Evolutionary conservation across 164 flowering plant genomes (phyloP).

Genomic region (Nymphaea colorata): DNA sequence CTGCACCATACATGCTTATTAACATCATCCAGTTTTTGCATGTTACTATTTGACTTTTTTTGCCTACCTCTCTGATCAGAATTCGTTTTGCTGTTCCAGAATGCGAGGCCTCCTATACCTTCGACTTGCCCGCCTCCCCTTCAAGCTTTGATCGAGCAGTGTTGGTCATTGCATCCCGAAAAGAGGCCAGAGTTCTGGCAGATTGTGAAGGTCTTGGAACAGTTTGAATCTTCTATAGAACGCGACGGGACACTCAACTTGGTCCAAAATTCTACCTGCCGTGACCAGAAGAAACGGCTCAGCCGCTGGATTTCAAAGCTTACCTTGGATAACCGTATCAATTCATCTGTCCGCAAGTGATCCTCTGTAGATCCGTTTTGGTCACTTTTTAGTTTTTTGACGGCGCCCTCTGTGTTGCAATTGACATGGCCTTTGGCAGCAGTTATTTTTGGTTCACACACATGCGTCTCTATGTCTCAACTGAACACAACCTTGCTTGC

Average conservation of each 20-base stretch:
- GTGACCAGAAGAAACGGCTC: constrained; percentile 74
- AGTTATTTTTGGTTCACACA: too few species aligned
- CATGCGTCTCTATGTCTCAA: too few species aligned
- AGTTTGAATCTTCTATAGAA: constrained; percentile 52
- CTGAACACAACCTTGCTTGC: too few species aligned
- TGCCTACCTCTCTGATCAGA: background rate
- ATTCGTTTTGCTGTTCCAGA: constrained; percentile 27
- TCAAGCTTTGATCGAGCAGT: constrained; percentile 59
- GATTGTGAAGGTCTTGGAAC: constrained; percentile 61
- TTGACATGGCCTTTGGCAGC: too few species aligned
- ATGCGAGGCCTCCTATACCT: constrained; percentile 65
- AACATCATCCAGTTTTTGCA: background rate
- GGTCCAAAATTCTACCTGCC: constrained; percentile 24
- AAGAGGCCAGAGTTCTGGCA: constrained; percentile 74
- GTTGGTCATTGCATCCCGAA: constrained; percentile 52
- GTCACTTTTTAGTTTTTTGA: too few species aligned
- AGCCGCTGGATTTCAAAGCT: constrained; percentile 71
- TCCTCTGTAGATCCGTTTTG: too few species aligned
- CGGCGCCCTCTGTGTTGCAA: too few species aligned
- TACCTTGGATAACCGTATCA: constrained; percentile 23
- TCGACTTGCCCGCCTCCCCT: constrained; percentile 50
- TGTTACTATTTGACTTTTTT: background rate
- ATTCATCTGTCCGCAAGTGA: constrained; percentile 29
- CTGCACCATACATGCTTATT: background rate
- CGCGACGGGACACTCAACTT: constrained; percentile 50